Conservation (phyloP, 169 alveolate genomes). For the Fabrea salina region DNA sequence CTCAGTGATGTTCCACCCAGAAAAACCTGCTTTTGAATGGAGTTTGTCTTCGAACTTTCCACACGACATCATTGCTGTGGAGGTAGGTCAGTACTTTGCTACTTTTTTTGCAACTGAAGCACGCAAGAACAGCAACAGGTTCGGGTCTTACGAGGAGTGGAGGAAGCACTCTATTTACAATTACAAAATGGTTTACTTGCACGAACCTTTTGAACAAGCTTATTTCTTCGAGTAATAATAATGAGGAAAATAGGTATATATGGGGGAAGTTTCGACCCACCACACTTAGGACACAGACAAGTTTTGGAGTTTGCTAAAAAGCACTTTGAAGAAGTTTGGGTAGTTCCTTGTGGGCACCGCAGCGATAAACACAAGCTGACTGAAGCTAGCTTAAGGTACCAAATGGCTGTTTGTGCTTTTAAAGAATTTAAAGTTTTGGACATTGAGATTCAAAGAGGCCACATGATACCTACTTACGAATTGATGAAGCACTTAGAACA, state of each 20-base stretch:
- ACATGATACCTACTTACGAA: not conserved
- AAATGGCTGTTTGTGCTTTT: not conserved
- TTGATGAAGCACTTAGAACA: not conserved
- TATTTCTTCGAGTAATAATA: not conserved
- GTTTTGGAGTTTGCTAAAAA: not conserved
- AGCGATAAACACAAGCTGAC: not conserved
- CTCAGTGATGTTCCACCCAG: slow-evolving; percentile 65
- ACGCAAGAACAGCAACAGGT: not conserved
- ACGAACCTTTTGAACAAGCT: not conserved
- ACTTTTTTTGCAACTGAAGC: not conserved
- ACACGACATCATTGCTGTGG: not conserved
- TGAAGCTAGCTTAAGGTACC: not conserved
- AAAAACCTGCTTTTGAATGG: slow-evolving; percentile 45
- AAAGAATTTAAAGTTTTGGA: not conserved
- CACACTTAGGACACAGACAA: not conserved
- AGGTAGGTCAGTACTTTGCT: not conserved
- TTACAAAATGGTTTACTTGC: not conserved
- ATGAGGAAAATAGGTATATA: too few species aligned
- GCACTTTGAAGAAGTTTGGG: not conserved
- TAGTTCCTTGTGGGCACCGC: slow-evolving; percentile 4
- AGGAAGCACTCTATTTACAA: not conserved
- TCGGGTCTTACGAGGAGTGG: not conserved
- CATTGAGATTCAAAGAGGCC: not conserved
- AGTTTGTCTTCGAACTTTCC: not conserved
- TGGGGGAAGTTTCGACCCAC: slow-evolving; percentile 30